Base-by-base conservation (phyloP, 768 basidiomycete species). In the Suillus lakei region DNA sequence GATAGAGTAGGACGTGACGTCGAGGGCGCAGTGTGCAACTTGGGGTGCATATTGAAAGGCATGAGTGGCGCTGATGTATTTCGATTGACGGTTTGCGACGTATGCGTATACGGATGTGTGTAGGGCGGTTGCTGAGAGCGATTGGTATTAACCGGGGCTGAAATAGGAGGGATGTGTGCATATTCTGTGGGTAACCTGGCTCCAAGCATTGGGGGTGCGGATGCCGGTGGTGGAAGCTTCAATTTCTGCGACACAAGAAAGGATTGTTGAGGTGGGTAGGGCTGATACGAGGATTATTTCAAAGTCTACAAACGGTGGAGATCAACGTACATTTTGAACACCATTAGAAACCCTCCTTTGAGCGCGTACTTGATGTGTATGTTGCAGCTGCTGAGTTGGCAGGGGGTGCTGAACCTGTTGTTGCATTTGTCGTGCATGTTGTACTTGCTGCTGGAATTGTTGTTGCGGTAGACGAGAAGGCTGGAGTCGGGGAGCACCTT, bases 401-500 rank as follows among this genome's bases (percentile, higher is more conserved):
- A n/a, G 18, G 18, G 58, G 0, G 39, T 21, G 26, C 21, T 28
- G 39, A 21, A 30, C 36, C 21, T 62, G 61, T 34, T 26, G 32
- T 55, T 38, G 67, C 23, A 32, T 32, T 53, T 28, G 51, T 30
- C 34, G 55, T 38, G n/a, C 10, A 13, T 54, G 39, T 48, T 67
- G 66, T 38, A 21, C 30, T 59, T 53, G 60, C 26, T 59, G 66
- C 26, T 26, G 56, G 9, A 28, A 18, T 9, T 38, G 38, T 26
- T 58, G 66, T 32, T 41, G 66, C 28, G 36, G 50, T 68, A 54
- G 39, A 46, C 21, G 66, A 26, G 61, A 54, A 23, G 53, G 67
- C 2, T 58, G 66, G 39, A 39, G 34, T 23, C 48, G 66, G 34
- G 36, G 34, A 44, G 41, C 51, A 9, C 32, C 65, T 12, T 58